Percentiles rank a stretch among this genome's conserved stretches.
Conservation (phyloP, 148 eudicot species). For the Chenopodium formosanum region DNA sequence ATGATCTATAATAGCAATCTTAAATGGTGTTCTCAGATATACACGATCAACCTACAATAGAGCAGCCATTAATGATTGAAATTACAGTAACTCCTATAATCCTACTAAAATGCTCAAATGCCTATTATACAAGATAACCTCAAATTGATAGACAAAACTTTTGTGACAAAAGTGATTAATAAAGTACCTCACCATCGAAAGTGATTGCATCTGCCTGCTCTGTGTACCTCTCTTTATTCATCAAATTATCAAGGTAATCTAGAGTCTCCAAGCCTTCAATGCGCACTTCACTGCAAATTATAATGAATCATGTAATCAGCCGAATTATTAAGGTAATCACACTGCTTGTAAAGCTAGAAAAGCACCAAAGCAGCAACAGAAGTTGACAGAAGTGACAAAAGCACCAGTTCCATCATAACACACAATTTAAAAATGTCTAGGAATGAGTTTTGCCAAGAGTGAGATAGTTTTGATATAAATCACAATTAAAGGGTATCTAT, state of each 20-base stretch:
- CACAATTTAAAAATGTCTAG: not conserved
- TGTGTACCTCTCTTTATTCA: slow-evolving; percentile 59
- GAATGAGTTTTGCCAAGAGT: not conserved
- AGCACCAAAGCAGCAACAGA: not conserved
- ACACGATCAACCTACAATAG: slow-evolving; percentile 58
- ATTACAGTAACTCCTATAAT: not conserved
- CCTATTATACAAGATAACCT: not conserved
- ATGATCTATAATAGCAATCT: slow-evolving; percentile 81
- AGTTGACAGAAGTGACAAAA: not conserved
- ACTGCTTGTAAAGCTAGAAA: not conserved
- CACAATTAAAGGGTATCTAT: not conserved
- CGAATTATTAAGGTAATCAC: not conserved
- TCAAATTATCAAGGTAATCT: slow-evolving; percentile 69
- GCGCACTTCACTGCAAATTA: slow-evolving; percentile 82
- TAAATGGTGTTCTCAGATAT: slow-evolving; percentile 75
- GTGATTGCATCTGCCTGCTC: slow-evolving; percentile 94
- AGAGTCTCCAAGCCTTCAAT: slow-evolving; percentile 92
- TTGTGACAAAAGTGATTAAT: slow-evolving; percentile 5
- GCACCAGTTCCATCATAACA: not conserved
- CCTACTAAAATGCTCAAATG: not conserved
- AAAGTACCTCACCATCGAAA: slow-evolving; percentile 78
- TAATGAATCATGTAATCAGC: slow-evolving; percentile 31
- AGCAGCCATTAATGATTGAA: not conserved
- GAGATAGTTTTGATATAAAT: no score
- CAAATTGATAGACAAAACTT: not conserved